Percentiles rank a stretch among this genome's conserved stretches.
These are phyloP conservation scores for Dentipellis sp. DNA, from an alignment of 768 basidiomycete genomes.

Conservation along the genomic window DNA sequence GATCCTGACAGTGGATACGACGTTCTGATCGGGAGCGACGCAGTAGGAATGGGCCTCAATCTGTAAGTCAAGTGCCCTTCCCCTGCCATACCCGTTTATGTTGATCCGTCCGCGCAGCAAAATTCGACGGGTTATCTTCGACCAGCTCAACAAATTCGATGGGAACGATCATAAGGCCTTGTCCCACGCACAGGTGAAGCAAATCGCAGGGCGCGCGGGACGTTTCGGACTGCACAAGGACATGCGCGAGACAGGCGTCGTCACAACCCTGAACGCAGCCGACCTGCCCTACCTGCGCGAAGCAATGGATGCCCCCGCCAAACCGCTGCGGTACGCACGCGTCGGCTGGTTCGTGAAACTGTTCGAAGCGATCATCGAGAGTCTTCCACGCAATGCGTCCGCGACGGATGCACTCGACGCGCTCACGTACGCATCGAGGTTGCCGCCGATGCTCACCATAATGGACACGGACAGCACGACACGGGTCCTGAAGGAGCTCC, in stretches of 20 bases:
- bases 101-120: conserved; percentile 41
- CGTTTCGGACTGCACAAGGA: conserved; percentile 63
- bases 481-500: conserved; percentile 27
- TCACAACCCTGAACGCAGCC: conserved; percentile 55
- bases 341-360: conserved; percentile 25
- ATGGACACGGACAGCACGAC: conserved; percentile 16
- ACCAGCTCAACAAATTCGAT: conserved; percentile 51
- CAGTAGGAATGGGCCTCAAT: conserved; percentile 96
- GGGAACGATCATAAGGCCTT: conserved; percentile 36
- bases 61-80: conserved; percentile 45
- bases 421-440: conserved; percentile 34
- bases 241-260: conserved; percentile 46
- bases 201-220: conserved; percentile 91
- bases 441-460: conserved; percentile 36
- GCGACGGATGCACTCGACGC: conserved; percentile 40
- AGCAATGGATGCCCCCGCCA: conserved; percentile 44
- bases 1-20: conserved; percentile 75
- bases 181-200: conserved; percentile 75
- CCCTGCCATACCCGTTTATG: background rate
- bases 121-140: conserved; percentile 83
- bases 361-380: conserved; percentile 22
- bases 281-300: conserved; percentile 55
- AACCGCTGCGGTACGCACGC: conserved; percentile 43
- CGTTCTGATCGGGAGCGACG: conserved; percentile 89
- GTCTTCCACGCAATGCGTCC: conserved; percentile 34